Percentiles rank a stretch among this genome's conserved stretches.
Conservation (phyloP, 2,329 filamentous ascomycete species). For the Colletotrichum shisoi region DNA sequence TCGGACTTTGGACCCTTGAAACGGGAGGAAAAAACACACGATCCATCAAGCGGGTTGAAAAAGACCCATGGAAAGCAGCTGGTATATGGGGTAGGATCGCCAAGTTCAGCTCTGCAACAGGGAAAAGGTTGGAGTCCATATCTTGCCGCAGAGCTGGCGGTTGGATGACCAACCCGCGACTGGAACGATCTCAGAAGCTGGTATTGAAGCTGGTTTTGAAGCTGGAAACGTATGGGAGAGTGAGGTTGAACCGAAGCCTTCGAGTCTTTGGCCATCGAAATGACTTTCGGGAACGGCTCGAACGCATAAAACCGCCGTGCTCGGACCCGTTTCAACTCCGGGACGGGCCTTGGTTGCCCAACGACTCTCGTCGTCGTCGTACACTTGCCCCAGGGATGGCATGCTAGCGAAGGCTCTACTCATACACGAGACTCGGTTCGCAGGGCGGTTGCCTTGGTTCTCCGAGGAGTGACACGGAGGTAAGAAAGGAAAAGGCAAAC, state of each 20-base stretch:
- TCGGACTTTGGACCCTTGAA: too few species aligned
- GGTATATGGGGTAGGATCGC: too few species aligned
- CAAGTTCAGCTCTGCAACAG: too few species aligned
- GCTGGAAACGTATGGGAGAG: too few species aligned
- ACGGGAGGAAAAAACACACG: too few species aligned
- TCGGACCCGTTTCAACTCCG: background rate
- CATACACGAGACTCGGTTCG: background rate
- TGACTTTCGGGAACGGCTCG: background rate
- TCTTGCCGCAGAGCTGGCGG: too few species aligned
- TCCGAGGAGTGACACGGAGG: background rate
- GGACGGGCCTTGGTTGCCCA: background rate
- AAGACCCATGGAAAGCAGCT: too few species aligned
- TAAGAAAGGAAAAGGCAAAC: conserved; percentile 22
- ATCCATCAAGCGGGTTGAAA: too few species aligned
- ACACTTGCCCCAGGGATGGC: background rate
- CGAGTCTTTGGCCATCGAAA: background rate
- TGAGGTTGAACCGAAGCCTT: background rate
- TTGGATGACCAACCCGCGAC: too few species aligned
- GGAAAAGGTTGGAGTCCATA: too few species aligned
- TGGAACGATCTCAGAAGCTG: background rate
- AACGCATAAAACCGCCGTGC: too few species aligned
- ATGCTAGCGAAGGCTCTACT: background rate
- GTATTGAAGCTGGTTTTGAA: background rate
- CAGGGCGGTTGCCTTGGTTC: background rate
- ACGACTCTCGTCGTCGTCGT: background rate